Percentiles rank a stretch among this genome's conserved stretches.
These are phyloP conservation scores for Xylaria polymorpha DNA, from an alignment of 2,329 filamentous ascomycete genomes.

Conservation along the genomic window DNA sequence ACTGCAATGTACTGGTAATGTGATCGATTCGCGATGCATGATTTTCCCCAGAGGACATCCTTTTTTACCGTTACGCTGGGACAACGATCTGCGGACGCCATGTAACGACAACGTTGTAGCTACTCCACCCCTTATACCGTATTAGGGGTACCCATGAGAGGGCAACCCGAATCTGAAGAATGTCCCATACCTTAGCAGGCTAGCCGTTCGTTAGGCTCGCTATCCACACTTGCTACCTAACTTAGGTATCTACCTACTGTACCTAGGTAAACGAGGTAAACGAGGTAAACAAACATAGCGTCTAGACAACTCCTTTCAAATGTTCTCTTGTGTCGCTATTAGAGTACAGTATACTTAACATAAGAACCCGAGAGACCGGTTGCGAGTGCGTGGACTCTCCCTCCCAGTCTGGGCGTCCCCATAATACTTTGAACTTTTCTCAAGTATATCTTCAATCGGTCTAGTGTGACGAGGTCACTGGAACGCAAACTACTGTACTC, in stretches of 20 bases:
- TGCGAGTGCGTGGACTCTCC: neutral
- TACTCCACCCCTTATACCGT: neutral
- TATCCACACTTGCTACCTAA: neutral
- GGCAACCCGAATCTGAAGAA: neutral
- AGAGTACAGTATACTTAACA: neutral
- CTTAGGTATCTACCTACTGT: too few relatives aligned
- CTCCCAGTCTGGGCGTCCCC: neutral
- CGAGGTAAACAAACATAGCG: neutral
- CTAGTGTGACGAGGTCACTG: too few relatives aligned
- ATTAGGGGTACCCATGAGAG: neutral
- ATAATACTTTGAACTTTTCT: too few relatives aligned
- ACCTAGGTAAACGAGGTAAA: neutral
- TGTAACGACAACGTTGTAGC: constrained; percentile 3
- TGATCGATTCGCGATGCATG: neutral
- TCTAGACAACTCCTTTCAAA: neutral
- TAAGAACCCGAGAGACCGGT: neutral
- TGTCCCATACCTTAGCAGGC: too few relatives aligned
- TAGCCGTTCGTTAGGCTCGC: neutral
- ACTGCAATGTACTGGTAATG: neutral
- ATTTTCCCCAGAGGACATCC: constrained; percentile 2
- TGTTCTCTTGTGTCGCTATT: neutral
- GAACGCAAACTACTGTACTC: too few relatives aligned
- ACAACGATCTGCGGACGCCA: constrained; percentile 10
- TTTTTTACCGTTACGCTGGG: constrained; percentile 16
- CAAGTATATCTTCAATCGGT: too few relatives aligned